Evolutionary conservation across 1,139 yeast species (phyloP), one percentile per base, ranked within the genome.

Genomic region (Saccharomyces hybrid): DNA sequence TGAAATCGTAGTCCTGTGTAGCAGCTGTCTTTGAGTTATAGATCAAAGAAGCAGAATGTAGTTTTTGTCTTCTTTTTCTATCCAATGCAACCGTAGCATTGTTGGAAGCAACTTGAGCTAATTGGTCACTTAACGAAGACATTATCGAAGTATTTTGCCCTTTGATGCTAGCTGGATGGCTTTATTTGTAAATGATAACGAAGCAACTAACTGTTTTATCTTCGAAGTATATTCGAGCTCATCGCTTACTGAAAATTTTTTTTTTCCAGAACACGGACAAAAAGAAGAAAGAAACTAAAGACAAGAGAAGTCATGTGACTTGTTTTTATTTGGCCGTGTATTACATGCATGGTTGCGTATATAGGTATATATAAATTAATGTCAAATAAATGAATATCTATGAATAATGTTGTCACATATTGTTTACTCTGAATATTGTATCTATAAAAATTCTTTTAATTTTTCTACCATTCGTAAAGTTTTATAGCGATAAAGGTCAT

Each of bases 21-120:
- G 96, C 88, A 26, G 99, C 99, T 56, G 82, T 83, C 66, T 86
- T 83, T 7, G 97, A 80, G 52, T 89, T 96, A 70, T 86, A 91
- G 47, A 93, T 80, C 63, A 93, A 79, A 51, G 99, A 93, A 49
- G 88, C 84, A 27, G 96, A 83, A 67, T 93, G 99, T 59, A 90
- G 74, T 72, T 86, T 88, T 59, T 91, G 88, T 69, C 97, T 79
- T 63, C 83, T 78, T 72, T 89, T 89, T 70, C 97, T 82, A 68
- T 91, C 97, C 58, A 89, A 78, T 5, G 95, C 91, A 57, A 86
- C 81, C 47, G 95, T 83, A 55, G 83, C 83, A 60, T 82, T 81
- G 58, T 78, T 80, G 56, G 81, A 80, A 55, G 84, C 82, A 61
- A 91, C 83, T 50, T 79, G 82, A 63, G 88, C 80, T 66, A 93